phyloP scores from a whole-genome alignment of 2,329 filamentous ascomycete genomes.

The Diplocarpon rosae region DNA sequence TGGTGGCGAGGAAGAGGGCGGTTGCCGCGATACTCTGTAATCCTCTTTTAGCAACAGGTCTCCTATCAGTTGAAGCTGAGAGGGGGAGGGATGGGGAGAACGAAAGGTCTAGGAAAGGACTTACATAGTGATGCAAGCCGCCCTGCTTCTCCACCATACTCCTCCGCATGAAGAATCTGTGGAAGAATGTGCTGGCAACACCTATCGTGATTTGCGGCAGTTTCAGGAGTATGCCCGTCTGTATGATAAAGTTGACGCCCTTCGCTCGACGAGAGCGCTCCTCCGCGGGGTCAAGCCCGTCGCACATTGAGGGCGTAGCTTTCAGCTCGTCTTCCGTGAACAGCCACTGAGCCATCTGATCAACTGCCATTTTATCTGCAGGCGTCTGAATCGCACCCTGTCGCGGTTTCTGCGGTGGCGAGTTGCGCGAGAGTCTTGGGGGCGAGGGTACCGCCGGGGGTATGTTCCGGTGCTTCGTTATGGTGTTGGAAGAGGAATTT shows the following conservation, averaged over 20 bases:
- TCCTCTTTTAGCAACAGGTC: constrained; percentile 9
- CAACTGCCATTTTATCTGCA: constrained; percentile 2
- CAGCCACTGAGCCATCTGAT: constrained; percentile 60
- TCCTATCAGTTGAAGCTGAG: constrained; percentile 1
- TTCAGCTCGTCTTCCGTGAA: constrained; percentile 76
- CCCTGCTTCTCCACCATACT: constrained; percentile 66
- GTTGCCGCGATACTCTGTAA: constrained; percentile 73
- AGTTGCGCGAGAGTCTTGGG: constrained; percentile 43
- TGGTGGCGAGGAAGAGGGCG: constrained; percentile 85
- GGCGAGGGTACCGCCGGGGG: constrained; percentile 52
- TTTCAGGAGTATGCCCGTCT: constrained; percentile 86
- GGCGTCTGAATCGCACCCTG: neutral
- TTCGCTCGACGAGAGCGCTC: constrained; percentile 77
- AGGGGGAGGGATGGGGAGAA: constrained; percentile 6
- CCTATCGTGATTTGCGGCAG: constrained; percentile 85
- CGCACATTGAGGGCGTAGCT: constrained; percentile 72
- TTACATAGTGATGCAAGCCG: constrained; percentile 82
- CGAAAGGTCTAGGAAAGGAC: constrained; percentile 25
- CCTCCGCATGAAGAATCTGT: constrained; percentile 87
- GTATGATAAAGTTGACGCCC: constrained; percentile 92
- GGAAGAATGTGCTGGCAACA: constrained; percentile 89
- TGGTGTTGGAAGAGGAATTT: constrained; percentile 38
- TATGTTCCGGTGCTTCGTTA: constrained; percentile 33
- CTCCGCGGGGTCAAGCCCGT: constrained; percentile 66
- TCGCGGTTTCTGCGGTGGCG: constrained; percentile 32